phyloP scores from a whole-genome alignment of 768 basidiomycete species.

The Clitopilus passeckerianus region DNA sequence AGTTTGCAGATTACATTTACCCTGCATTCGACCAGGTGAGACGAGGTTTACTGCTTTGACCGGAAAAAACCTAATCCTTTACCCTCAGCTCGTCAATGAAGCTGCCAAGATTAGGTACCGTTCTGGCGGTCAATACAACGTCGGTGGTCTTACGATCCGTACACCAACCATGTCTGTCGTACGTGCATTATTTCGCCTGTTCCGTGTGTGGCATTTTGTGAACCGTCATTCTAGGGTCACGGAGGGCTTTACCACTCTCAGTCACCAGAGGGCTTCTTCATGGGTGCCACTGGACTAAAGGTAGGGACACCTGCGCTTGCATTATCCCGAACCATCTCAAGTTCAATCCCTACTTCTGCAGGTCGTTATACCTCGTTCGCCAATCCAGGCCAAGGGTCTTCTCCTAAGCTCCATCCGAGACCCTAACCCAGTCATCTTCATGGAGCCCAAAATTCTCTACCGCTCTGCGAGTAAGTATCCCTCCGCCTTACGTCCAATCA shows the following conservation, averaged over 20 bases:
- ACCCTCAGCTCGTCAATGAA: constrained; percentile 82
- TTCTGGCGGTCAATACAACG: constrained; percentile 78
- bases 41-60: not conserved
- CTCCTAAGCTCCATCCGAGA: constrained; percentile 84
- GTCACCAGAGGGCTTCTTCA: constrained; percentile 92
- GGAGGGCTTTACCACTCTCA: constrained; percentile 94
- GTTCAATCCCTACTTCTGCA: constrained; percentile 6
- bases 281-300: constrained; percentile 88
- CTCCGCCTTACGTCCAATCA: not conserved
- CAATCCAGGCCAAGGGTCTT: constrained; percentile 93
- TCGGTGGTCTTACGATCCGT: constrained; percentile 78
- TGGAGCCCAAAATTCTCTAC: constrained; percentile 94
- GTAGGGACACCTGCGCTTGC: constrained; percentile 26
- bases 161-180: constrained; percentile 90
- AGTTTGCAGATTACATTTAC: constrained; percentile 87
- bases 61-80: not conserved
- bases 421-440: constrained; percentile 90
- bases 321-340: constrained; percentile 11
- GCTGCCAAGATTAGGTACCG: constrained; percentile 92
- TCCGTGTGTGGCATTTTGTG: not conserved
- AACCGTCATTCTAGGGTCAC: constrained; percentile 45
- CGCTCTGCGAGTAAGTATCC: constrained; percentile 65
- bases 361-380: constrained; percentile 90
- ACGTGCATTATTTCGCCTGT: constrained; percentile 21
- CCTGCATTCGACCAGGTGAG: constrained; percentile 90